Evolutionary conservation across 371 early-diverging fungal species (phyloP), one percentile per base, ranked within the genome.

Genomic region (Mortierella sp.): DNA sequence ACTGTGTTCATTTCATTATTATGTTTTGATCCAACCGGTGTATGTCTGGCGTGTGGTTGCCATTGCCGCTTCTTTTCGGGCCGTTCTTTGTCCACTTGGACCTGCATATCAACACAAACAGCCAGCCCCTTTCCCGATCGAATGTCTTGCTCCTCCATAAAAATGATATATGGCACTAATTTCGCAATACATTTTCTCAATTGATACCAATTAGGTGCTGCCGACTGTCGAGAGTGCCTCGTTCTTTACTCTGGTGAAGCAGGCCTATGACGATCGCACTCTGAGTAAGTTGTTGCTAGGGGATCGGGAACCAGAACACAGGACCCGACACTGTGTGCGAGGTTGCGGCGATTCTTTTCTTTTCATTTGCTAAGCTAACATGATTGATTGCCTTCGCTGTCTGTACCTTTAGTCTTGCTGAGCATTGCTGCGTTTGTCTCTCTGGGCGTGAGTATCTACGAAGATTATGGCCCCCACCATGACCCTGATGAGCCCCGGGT

Each of bases 361-460:
- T 47, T n/a, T 50, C 53, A 52, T 71, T 77, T 58, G 58, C 34
- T 34, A 58, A 58, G 22, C 45, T 87, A 88, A 76, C 73, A 66
- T 47, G 86, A 74, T 41, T 68, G 11, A n/a, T 34, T 64, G 29
- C 43, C 48, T 14, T 52, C 48, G n/a, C n/a, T n/a, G n/a, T 52
- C 3, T 40, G 10, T 47, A 11, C 45, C 58, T 65, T 58, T 90
- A 85, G 89, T 92, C 45, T 86, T 93, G 74, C 76, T 93, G 75
- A 92, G 91, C 64, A 88, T 94, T 71, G 96, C 96, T 41, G 93
- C 96, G 2, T 61, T 92, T n/a, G 89, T 95, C 4, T 94, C 95
- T 24, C 79, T 96, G 52, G 92, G 91, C 43, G 88, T 95, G 72
- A 95, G 97, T 53, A 87, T 95, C 29, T 92, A 89, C 81, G 91